These are phyloP conservation scores for Melocanna baccifera DNA, from an alignment of 176 grass and related monocot species.

Conservation along the genomic window DNA sequence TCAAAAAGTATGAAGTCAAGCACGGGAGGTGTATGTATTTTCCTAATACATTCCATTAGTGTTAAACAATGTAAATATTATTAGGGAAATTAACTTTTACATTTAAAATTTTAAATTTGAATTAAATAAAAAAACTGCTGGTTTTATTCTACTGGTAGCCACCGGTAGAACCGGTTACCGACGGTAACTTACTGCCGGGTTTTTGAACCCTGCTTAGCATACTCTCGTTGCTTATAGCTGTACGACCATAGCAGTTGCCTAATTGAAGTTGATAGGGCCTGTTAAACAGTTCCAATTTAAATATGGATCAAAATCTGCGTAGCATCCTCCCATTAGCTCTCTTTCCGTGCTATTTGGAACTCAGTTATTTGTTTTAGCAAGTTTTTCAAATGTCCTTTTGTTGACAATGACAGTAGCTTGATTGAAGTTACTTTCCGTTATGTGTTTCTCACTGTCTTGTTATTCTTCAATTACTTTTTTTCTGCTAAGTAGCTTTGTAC, in stretches of 20 bases:
- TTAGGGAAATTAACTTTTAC: too few relatives aligned
- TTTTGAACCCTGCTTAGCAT: not conserved
- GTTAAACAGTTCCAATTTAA: not conserved
- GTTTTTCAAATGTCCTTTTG: not conserved
- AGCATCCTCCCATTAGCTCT: not conserved
- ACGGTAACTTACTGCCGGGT: too few relatives aligned
- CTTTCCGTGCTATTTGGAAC: not conserved
- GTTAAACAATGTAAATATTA: too few relatives aligned
- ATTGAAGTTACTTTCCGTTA: not conserved
- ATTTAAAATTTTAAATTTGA: too few relatives aligned
- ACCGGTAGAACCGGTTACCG: too few relatives aligned
- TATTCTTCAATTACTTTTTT: not conserved
- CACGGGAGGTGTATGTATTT: too few relatives aligned
- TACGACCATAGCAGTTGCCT: not conserved
- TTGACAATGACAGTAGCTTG: not conserved
- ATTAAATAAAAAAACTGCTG: too few relatives aligned
- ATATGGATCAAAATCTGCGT: not conserved
- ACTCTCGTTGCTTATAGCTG: not conserved
- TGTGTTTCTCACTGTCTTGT: not conserved
- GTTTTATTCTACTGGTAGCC: too few relatives aligned
- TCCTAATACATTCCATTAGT: too few relatives aligned
- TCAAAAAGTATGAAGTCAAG: too few relatives aligned
- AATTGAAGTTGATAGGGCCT: not conserved
- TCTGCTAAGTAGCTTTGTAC: not conserved
- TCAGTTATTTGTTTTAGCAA: not conserved